Base-by-base conservation (phyloP, 176 grass and related monocot species). In the Zoysia pacifica region DNA sequence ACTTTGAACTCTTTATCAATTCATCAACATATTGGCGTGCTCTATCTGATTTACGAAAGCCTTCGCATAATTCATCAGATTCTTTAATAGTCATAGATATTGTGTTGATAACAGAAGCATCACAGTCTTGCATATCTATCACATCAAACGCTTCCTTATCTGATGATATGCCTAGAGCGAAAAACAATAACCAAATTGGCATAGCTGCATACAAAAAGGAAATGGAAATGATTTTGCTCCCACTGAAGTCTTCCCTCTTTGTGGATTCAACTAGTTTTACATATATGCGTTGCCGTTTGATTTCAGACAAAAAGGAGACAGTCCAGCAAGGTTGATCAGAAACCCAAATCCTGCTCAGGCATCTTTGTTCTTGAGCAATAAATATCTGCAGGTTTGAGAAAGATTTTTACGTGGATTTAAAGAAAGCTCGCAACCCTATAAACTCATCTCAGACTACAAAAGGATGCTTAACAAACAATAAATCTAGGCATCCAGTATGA, bases 181-280 rank as follows among this genome's bases (percentile, higher is more conserved):
- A 99, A 85, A 99, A 95, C 88, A 99, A 72, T 65, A 95, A 78
- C 96, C 96, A 99, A 62, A 91, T 73, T n/a, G 96, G 96, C 84
- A 93, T 73, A 76, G 70, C 93, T 13, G 86, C 90, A 65, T 84
- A 93, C 64, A 99, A 65, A 81, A 99, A 99, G 58, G 69, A 95
- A 14, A 93, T 47, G 5, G 70, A 87, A 74, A 95, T 87, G 28
- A 86, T 68, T 89, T 87, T 99, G 48, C 88, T 77, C 54, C 81
- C 87, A 78, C 83, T 92, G 39, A 86, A 79, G 68, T 91, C 92
- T 79, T 95, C 89, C 47, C 72, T 84, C 70, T 87, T 99, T 79
- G 85, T 80, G 56, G 85, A 63, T 64, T 99, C 92, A 51, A 89
- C 77, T 62, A 99, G 85, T 76, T 94, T 92, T 54, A 91, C 43